A percentile compares a stretch with the other conserved stretches of the same genome.
Evolutionary conservation across 352 stramenopile genomes (phyloP).

Genomic region (Globisporangium middletonii): DNA sequence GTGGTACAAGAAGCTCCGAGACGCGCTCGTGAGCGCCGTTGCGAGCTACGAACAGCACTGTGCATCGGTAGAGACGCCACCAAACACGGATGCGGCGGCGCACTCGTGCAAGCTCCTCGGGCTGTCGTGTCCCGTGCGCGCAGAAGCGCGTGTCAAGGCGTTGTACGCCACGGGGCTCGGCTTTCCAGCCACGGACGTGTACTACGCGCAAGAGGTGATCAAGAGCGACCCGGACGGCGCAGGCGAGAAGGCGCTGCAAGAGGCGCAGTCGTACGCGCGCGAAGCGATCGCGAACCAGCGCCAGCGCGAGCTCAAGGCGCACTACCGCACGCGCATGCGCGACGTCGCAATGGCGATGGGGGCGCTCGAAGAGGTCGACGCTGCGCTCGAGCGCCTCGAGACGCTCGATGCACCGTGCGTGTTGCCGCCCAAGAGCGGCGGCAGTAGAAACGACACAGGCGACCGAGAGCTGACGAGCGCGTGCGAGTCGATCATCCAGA

Average conservation of each 20-base stretch:
- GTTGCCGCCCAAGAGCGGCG: background rate
- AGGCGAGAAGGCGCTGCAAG: constrained; percentile 50
- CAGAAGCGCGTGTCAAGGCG: constrained; percentile 29
- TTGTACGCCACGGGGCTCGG: constrained; percentile 47
- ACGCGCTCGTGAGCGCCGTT: constrained; percentile 37
- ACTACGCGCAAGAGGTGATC: constrained; percentile 47
- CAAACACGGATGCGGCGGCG: background rate
- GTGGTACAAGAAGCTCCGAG: constrained; percentile 81
- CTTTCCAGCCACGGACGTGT: constrained; percentile 40
- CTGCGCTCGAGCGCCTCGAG: constrained; percentile 29
- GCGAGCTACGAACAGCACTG: constrained; percentile 26
- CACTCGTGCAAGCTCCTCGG: constrained; percentile 38
- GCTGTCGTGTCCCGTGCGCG: constrained; percentile 41
- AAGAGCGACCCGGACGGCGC: constrained; percentile 64
- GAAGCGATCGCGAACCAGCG: constrained; percentile 39
- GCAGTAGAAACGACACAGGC: background rate
- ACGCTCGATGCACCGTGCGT: constrained; percentile 24
- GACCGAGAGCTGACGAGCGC: constrained; percentile 7
- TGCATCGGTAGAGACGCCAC: too few relatives aligned
- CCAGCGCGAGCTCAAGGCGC: constrained; percentile 40
- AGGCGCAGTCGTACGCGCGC: constrained; percentile 44
- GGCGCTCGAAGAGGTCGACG: constrained; percentile 58
- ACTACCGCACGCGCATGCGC: constrained; percentile 56
- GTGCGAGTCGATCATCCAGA: constrained; percentile 25
- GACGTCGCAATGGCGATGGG: constrained; percentile 46